A percentile compares a stretch with the other conserved stretches of the same genome.
These are phyloP conservation scores for Citrus glauca DNA, from an alignment of 345 rosid genomes.

Conservation along the genomic window DNA sequence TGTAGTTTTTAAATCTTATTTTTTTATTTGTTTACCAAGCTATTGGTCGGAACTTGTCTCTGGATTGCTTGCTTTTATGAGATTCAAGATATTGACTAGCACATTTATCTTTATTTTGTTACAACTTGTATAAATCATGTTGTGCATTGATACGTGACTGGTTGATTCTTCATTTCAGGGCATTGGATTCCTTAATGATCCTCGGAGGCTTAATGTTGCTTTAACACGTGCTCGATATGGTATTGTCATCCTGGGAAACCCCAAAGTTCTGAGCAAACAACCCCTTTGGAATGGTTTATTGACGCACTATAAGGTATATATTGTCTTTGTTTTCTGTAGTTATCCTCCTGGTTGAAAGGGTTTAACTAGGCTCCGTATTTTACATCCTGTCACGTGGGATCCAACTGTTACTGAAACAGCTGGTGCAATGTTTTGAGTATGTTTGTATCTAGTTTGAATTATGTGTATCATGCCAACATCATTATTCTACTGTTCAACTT, in stretches of 20 bases:
- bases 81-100: not conserved
- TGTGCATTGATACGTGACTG: slow-evolving; percentile 8
- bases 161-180: slow-evolving; percentile 53
- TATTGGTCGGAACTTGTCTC: not conserved
- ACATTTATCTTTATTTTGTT: not conserved
- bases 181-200: slow-evolving; percentile 98
- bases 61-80: not conserved
- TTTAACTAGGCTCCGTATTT: not conserved
- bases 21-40: not conserved
- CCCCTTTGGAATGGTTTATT: slow-evolving; percentile 94
- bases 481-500: not conserved
- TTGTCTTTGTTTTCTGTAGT: not conserved
- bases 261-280: slow-evolving; percentile 98
- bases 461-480: not conserved
- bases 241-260: slow-evolving; percentile 95
- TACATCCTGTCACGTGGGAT: slow-evolving; percentile 1
- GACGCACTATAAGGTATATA: slow-evolving; percentile 89
- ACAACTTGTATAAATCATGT: not conserved
- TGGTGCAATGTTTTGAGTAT: not conserved
- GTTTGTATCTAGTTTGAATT: not conserved
- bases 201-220: slow-evolving; percentile 97
- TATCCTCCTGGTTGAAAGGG: not conserved
- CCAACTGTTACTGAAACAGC: not conserved
- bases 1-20: not conserved
- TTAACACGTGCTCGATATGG: slow-evolving; percentile 98